Evolutionary conservation across 2,329 filamentous ascomycete genomes (phyloP), one percentile per base, ranked within the genome.

Genomic region (Trichoderma semiorbis): DNA sequence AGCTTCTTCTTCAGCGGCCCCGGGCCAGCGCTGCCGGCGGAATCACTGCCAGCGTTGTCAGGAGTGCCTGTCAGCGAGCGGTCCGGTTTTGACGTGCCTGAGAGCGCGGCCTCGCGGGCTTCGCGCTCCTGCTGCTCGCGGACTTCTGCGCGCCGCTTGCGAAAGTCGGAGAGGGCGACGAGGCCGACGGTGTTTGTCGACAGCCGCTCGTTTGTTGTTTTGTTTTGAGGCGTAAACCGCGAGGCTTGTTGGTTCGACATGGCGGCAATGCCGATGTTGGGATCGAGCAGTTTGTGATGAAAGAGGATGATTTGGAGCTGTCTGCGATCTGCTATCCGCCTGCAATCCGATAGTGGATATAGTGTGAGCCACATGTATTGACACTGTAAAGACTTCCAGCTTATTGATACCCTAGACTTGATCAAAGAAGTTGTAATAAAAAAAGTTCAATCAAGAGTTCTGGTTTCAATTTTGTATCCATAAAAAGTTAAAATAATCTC

Each of bases 81-180:
- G 76, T 87, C 85, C 53, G 86, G 84, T 58, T 85, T 86, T 60
- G 84, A 82, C 72, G 82, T 80, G 75, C 79, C 80, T 69, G 82
- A 80, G 70, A 87, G 78, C 30, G 88, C 84, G 47, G 78, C 87
- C 75, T 93, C 92, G 78, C 91, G 90, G 14, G 89, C 91, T 78
- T 96, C 93, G 77, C 92, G 89, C 78, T 96, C 93, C 78, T 96
- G 95, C 79, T 93, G 91, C 81, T 98, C 95, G 62, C 97, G 85
- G n/a, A 95, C 93, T 82, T 98, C 94, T 76, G 94, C 95, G 81
- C 95, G 93, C 72, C 96, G 91, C 84, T 99, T 98, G 81, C 95
- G 94, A 81, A 97, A 98, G 80, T 98, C 96, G 75, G 93, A 94
- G 57, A 98, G 90, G 72, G 93, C 90, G 68, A 98, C 95, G 3